Conservation (phyloP, 345 rosid genomes). For the Geranium brycei region DNA sequence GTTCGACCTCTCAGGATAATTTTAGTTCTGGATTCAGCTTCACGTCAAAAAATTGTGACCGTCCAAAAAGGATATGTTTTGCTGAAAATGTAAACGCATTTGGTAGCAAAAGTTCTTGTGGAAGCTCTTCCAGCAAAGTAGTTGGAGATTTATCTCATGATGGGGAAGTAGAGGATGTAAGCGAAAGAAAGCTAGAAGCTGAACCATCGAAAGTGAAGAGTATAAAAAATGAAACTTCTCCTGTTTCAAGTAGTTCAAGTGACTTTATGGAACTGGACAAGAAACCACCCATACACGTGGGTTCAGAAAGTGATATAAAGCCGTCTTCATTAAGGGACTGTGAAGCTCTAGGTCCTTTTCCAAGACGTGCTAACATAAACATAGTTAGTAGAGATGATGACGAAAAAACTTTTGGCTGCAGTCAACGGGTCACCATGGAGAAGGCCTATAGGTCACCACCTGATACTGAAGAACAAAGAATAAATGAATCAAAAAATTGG, state of each 20-base stretch:
- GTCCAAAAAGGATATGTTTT: slow-evolving; percentile 14
- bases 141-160: slow-evolving; percentile 19
- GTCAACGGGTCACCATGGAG: slow-evolving; percentile 28
- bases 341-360: slow-evolving; percentile 25
- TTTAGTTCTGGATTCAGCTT: neutral
- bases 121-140: slow-evolving; percentile 11
- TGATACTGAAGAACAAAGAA: slow-evolving; percentile 35
- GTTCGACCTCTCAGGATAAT: slow-evolving; percentile 6
- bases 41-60: slow-evolving; percentile 1
- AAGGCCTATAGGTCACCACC: slow-evolving; percentile 46
- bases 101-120: slow-evolving; percentile 14
- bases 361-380: slow-evolving; percentile 35
- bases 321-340: slow-evolving; percentile 15
- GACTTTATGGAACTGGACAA: slow-evolving; percentile 18
- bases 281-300: slow-evolving; percentile 25
- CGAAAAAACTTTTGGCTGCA: slow-evolving; percentile 39
- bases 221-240: slow-evolving; percentile 14
- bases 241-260: slow-evolving; percentile 18
- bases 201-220: slow-evolving; percentile 2
- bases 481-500: slow-evolving; percentile 52
- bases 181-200: slow-evolving; percentile 18
- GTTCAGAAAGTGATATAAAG: slow-evolving; percentile 27
- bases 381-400: slow-evolving; percentile 67
- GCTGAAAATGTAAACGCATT: slow-evolving; percentile 13
- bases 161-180: slow-evolving; percentile 18